Base-by-base conservation (phyloP, 805 yeast species). In the Kregervanrija fluxuum region DNA sequence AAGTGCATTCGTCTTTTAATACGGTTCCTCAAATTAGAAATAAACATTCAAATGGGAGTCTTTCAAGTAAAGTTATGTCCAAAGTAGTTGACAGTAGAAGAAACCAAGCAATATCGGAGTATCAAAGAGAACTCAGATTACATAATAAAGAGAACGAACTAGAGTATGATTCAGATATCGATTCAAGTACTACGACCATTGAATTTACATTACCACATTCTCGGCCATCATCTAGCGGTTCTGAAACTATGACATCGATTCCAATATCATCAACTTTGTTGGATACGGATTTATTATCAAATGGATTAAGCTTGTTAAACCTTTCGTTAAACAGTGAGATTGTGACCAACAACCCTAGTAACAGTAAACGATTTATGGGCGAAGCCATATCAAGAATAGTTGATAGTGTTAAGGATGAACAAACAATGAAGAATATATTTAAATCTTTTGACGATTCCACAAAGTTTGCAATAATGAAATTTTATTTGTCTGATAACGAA, bases 401-500 rank as follows among this genome's bases (percentile, higher is more conserved):
- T 3, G 43, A 45, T 12, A 49, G 57, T 11, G 37, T 54, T 10
- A 36, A 16, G 9, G 55, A 54, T 15, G 30, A 42, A 6, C 39
- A 41, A 8, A 30, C 49, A 1, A 28, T 50, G 6, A 8, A 35
- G 9, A 34, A 35, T 9, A 40, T 43, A 5, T 44, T 55, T 16
- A 30, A 44, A 12, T 30, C 41, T 3, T 35, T 59, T 22, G 48
- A 49, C 12, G 50, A 45, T 11, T 40, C 39, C 3, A 40, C 48
- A 14, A 59, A 57, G 31, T 45, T 53, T 30, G 38, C 46, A 4
- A 46, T 57, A 2, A 17, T 60, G 43, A 37, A 46, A 16, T 16
- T 41, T 14, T 55, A 52, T 31, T 46, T 60, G 37, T 45, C 41
- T 5, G 61, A 60, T 43, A 47, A 51, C 9, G 32, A 28, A 1